A percentile compares a stretch with the other conserved stretches of the same genome.
Evolutionary conservation across 2,329 filamentous ascomycete genomes (phyloP).

Genomic region (Talaromyces verruculosus): DNA sequence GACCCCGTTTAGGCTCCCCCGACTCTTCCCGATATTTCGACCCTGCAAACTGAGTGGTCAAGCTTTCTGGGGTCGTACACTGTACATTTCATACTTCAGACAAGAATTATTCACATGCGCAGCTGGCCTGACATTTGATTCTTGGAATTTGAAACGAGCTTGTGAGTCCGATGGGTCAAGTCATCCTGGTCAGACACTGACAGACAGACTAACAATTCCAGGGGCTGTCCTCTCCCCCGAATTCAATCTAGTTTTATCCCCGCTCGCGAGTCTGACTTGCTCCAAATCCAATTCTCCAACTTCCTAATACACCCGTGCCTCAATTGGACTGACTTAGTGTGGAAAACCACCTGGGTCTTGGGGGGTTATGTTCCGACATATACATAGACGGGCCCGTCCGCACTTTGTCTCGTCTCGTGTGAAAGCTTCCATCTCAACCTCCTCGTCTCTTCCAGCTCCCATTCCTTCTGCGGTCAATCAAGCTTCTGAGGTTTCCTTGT

Average conservation of each 20-base stretch:
- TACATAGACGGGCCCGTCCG: slow-evolving; percentile 18
- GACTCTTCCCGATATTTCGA: slow-evolving; percentile 36
- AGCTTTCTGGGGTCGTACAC: slow-evolving; percentile 25
- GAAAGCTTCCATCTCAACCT: slow-evolving; percentile 17
- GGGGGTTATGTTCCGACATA: slow-evolving; percentile 21
- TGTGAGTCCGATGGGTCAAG: not conserved
- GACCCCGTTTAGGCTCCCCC: slow-evolving; percentile 22
- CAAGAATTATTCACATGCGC: slow-evolving; percentile 3
- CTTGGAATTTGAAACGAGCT: not conserved
- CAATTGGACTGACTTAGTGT: not conserved
- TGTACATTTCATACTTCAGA: not conserved
- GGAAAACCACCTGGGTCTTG: not conserved
- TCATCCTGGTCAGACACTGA: not conserved
- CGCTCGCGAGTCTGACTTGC: not conserved
- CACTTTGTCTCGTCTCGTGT: not conserved
- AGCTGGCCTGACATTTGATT: slow-evolving; percentile 8
- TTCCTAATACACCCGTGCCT: slow-evolving; percentile 12
- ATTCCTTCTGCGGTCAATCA: slow-evolving; percentile 20
- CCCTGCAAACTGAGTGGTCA: slow-evolving; percentile 27
- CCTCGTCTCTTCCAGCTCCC: slow-evolving; percentile 16
- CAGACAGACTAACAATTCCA: not conserved
- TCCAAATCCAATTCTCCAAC: slow-evolving; percentile 1
- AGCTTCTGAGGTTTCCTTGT: slow-evolving; percentile 18
- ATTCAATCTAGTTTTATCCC: not conserved
- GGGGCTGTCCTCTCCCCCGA: not conserved